Conservation (phyloP, 129 eudicot genomes). For the Scalesia atractyloides region DNA sequence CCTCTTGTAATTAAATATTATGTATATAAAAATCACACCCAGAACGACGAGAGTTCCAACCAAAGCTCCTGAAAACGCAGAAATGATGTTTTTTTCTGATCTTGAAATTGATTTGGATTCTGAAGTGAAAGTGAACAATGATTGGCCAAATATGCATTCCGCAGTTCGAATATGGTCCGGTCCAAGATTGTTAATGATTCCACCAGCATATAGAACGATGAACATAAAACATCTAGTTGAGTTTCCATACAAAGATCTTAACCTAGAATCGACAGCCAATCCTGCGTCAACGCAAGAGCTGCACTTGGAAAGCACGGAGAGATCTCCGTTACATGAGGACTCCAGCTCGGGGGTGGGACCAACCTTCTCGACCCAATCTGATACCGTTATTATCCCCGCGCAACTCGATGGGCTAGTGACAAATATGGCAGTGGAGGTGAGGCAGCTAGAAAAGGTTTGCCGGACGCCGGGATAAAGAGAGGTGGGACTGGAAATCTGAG, state of each 20-base stretch:
- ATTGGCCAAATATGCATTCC: slow-evolving; percentile 53
- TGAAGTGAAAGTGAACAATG: slow-evolving; percentile 25
- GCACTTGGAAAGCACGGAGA: slow-evolving; percentile 42
- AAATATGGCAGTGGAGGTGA: slow-evolving; percentile 33
- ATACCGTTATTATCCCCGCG: slow-evolving; percentile 42
- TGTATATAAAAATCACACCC: slow-evolving; percentile 30
- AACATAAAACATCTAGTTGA: slow-evolving; percentile 63
- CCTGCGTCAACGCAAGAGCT: slow-evolving; percentile 60
- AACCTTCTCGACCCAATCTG: slow-evolving; percentile 45
- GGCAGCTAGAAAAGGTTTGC: slow-evolving; percentile 40
- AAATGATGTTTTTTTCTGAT: slow-evolving; percentile 31
- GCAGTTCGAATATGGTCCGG: slow-evolving; percentile 53
- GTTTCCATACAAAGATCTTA: slow-evolving; percentile 44
- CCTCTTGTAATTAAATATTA: slow-evolving; percentile 28
- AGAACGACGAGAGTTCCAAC: slow-evolving; percentile 36
- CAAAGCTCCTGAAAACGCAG: slow-evolving; percentile 47
- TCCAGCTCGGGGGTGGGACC: slow-evolving; percentile 38
- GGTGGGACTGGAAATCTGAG: slow-evolving; percentile 41
- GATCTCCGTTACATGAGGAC: slow-evolving; percentile 48
- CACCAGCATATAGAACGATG: slow-evolving; percentile 66
- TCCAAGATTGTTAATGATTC: slow-evolving; percentile 53
- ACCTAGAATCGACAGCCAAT: slow-evolving; percentile 38
- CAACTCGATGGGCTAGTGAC: slow-evolving; percentile 45
- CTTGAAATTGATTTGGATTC: neutral
- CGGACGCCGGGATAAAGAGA: slow-evolving; percentile 22